Evolutionary conservation across 83 land plant species (phyloP), one percentile per base, ranked within the genome.

Genomic region (Thuja plicata): DNA sequence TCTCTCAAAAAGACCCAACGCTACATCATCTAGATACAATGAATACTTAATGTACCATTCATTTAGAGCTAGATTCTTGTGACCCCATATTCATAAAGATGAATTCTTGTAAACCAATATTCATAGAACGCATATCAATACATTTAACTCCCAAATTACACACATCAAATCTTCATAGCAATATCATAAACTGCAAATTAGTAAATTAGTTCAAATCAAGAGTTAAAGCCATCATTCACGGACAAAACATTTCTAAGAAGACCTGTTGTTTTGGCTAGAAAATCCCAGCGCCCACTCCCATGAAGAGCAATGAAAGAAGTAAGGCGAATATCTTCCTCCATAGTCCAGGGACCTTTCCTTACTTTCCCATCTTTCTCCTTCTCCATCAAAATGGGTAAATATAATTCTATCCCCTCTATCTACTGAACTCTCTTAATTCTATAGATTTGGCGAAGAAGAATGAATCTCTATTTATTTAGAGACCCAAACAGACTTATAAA

Each of bases 211-310:
- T 5, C 13, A 34, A 76, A 76, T 66, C n/a, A 24, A 66, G 10
- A 24, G 85, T 92, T 91, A 80, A 91, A 91, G 41, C 88, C 87
- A 34, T 3, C 17, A 32, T 76, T 10, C 17, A 15, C 12, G 10
- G 38, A 0, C 35, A 34, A 15, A 35, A 34, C 2, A 34, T 76
- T 8, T 35, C 0, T 34, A 0, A 17, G 13, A 94, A 90, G 91
- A 95, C 96, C 94, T 92, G 94, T 91, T 24, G 93, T 92, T 88
- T 91, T 92, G 24, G 96, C 96, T 37, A 95, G 90, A 84, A 92
- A 92, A 89, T 95, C 94, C 96, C 96, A 95, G 85, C 96, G 92
- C 43, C 94, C 89, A 57, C 92, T 92, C 9, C 96, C 96, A 57
- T 93, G 90, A 35, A 93, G 40, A 27, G 87, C 74, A 70, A 95